A percentile compares a stretch with the other conserved stretches of the same genome.
Evolutionary conservation across 345 rosid species (phyloP).

Genomic region (Brassica juncea): DNA sequence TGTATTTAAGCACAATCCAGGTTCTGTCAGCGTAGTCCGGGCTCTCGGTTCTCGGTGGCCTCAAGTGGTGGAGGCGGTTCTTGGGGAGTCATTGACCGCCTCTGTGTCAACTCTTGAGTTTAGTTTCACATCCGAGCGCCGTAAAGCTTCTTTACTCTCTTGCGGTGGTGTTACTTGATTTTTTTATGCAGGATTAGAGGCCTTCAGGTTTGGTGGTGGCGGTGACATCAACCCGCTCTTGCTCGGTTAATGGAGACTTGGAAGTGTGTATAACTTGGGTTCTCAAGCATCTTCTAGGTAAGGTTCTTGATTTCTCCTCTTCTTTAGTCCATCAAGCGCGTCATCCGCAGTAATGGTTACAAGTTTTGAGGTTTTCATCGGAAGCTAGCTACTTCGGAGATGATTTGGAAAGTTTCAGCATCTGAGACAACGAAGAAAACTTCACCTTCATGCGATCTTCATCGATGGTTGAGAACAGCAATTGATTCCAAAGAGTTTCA

Average conservation of each 20-base stretch:
- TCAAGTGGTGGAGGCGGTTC: background rate
- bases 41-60: background rate
- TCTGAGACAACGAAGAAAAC: no score
- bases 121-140: background rate
- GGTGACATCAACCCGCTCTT: background rate
- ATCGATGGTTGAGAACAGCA: no score
- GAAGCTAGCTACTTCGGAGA: no score
- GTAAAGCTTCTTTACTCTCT: background rate
- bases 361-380: no score
- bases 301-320: no score
- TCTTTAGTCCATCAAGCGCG: no score
- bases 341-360: no score
- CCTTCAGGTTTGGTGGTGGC: background rate
- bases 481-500: no score
- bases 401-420: no score
- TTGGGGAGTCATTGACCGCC: background rate
- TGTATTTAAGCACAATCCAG: background rate
- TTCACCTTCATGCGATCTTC: no score
- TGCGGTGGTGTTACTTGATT: background rate
- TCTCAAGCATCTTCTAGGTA: background rate
- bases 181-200: background rate
- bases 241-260: background rate
- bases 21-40: background rate
- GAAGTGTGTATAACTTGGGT: background rate
- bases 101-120: background rate